Conservation (phyloP, 2,329 filamentous ascomycete genomes). For the Tolypocladium pustulatum region DNA sequence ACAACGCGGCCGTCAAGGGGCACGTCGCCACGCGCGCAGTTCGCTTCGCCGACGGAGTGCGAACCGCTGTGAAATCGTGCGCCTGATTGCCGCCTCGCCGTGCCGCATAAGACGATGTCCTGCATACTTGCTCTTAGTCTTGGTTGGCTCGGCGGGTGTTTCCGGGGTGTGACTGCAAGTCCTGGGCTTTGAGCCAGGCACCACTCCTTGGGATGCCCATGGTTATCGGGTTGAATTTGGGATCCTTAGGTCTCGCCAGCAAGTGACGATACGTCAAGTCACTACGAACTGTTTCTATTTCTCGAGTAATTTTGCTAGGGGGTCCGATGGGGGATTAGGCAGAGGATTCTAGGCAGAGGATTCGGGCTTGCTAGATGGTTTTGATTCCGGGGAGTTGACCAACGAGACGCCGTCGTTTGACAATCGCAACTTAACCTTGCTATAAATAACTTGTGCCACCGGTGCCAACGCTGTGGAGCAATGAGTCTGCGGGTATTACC, state of each 20-base stretch:
- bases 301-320: conserved; percentile 1
- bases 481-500: neutral
- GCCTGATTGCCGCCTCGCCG: conserved; percentile 19
- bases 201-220: conserved; percentile 2
- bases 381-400: conserved; percentile 5
- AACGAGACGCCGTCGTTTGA: neutral
- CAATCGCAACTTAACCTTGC: neutral
- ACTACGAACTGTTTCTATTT: conserved; percentile 15
- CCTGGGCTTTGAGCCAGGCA: neutral
- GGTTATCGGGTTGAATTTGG: neutral
- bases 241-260: conserved; percentile 15
- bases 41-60: conserved; percentile 29
- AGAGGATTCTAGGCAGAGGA: neutral
- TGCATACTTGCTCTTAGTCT: neutral
- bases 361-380: conserved; percentile 14
- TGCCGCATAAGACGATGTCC: neutral
- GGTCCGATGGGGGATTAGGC: no score
- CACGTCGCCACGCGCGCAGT: conserved; percentile 28
- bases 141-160: neutral
- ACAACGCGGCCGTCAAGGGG: conserved; percentile 21
- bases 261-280: conserved; percentile 21
- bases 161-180: neutral
- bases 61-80: conserved; percentile 24
- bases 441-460: neutral
- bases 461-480: no score